Base-by-base conservation (phyloP, 208 protist genomes). In the Naegleria lovaniensis region DNA sequence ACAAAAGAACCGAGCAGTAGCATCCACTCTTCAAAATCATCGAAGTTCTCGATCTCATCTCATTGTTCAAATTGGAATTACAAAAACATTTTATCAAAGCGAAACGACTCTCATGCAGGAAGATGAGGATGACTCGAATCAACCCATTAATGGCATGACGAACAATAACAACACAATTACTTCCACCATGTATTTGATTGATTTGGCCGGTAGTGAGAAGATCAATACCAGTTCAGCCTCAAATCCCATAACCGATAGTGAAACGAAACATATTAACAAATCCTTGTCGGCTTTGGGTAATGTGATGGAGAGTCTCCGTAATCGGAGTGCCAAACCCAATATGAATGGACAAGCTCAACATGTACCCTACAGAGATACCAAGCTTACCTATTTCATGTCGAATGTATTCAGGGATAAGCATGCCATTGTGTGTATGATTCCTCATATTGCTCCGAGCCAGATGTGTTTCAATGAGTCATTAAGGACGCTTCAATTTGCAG, bases 311-410 rank as follows among this genome's bases (percentile, higher is more conserved):
- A n/a, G 40, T 33, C 48, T 86, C 48, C 88, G 95, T 19, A 94
- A 96, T 91, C 95, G 92, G 87, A 88, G 29, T 33, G 97, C 97
- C 92, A 79, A 79, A 36, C 29, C 67, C 1, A 75, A 75, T 16
- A 75, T n/a, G 13, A 75, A 75, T 75, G 67, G 67, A 79, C 55
- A 67, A 67, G 19, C 11, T 67, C 19, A 5, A 19, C 96, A 97
- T 92, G 93, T 98, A 84, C 96, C 96, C 39, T 98, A 97, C 92
- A 95, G 97, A 43, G 97, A 98, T 92, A 97, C 96, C 0, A 93
- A 94, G 0, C 93, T 98, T n/a, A 98, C 97, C 7, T 97, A 96
- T 85, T 93, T 98, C 2, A 79, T 79, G 67, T 36, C 25, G 5
- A 79, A 79, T 79, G 67, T 79, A 6, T 79, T 79, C 36, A 79